A percentile compares a stretch with the other conserved stretches of the same genome.
Evolutionary conservation across 2,329 filamentous ascomycete genomes (phyloP).

Genomic region (Rugonectria rugulosa): DNA sequence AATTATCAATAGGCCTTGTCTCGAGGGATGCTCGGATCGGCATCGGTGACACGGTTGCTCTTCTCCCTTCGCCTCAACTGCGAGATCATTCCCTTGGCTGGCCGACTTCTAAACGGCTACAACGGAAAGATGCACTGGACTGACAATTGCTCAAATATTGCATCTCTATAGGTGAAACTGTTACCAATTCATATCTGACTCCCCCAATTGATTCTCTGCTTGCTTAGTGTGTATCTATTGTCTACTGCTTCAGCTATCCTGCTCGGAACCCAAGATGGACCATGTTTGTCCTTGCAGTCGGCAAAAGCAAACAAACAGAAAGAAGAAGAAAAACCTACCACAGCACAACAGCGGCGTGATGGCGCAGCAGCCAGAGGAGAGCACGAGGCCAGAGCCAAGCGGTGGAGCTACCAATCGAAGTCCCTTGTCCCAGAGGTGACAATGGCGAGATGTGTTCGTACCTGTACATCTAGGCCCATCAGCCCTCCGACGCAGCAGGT

Average conservation of each 20-base stretch:
- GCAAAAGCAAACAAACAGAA: slow-evolving; percentile 13
- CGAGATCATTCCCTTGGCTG: background rate
- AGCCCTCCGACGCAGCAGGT: slow-evolving; percentile 25
- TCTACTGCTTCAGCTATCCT: too few species aligned
- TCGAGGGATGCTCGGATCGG: slow-evolving; percentile 8
- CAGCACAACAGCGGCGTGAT: slow-evolving; percentile 8
- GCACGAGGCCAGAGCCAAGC: slow-evolving; percentile 20
- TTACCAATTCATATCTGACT: slow-evolving; percentile 6
- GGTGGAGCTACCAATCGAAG: slow-evolving; percentile 7
- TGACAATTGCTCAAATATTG: slow-evolving; percentile 5
- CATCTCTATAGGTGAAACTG: too few species aligned
- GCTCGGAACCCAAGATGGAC: background rate
- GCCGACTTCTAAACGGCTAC: background rate
- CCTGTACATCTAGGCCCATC: slow-evolving; percentile 22
- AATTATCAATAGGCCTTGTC: background rate
- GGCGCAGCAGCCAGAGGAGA: slow-evolving; percentile 19
- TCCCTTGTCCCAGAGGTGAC: background rate
- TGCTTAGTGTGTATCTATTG: slow-evolving; percentile 6
- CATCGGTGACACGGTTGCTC: slow-evolving; percentile 15
- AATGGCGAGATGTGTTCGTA: slow-evolving; percentile 12
- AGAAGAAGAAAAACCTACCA: too few species aligned
- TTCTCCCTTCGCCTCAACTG: slow-evolving; percentile 6
- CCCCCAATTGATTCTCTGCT: background rate
- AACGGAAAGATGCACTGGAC: background rate
- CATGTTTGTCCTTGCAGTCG: background rate